Percentiles rank a stretch among this genome's conserved stretches.
Evolutionary conservation across 805 yeast species (phyloP).

Genomic region (Wilhelminamyces savonicus): DNA sequence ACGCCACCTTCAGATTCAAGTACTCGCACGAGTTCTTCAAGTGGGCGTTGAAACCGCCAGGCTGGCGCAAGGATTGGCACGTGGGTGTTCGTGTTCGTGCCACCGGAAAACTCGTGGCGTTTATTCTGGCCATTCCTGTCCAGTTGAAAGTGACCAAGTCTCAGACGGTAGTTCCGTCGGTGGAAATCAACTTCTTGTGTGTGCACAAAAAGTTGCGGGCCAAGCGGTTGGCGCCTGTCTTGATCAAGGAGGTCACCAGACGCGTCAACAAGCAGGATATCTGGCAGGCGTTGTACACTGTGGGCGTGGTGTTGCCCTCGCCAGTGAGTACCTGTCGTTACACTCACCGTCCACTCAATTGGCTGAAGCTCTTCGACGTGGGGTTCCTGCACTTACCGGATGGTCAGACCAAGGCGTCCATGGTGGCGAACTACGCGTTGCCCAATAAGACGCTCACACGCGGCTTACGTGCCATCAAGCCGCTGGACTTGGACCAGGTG

Average conservation of each 20-base stretch:
- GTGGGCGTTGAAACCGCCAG: conserved; percentile 95
- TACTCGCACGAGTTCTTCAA: conserved; percentile 76
- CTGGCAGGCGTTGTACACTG: conserved; percentile 96
- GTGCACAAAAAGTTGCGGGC: conserved; percentile 89
- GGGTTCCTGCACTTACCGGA: conserved; percentile 83
- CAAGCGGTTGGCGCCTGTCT: conserved; percentile 90
- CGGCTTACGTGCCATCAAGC: conserved; percentile 54
- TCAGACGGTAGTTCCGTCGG: conserved; percentile 47
- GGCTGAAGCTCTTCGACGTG: conserved; percentile 84
- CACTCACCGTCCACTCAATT: conserved; percentile 88
- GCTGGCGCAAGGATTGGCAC: conserved; percentile 84
- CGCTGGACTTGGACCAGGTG: conserved; percentile 61
- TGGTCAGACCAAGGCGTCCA: conserved; percentile 56
- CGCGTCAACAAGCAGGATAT: conserved; percentile 77
- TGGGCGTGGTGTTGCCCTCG: conserved; percentile 87
- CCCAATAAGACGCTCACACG: conserved; percentile 42
- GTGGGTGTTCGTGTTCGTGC: conserved; percentile 85
- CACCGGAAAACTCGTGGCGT: conserved; percentile 77
- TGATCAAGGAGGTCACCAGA: conserved; percentile 91
- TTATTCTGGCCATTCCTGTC: conserved; percentile 86
- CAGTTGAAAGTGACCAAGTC: conserved; percentile 52
- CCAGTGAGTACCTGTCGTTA: conserved; percentile 87
- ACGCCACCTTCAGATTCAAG: conserved; percentile 86
- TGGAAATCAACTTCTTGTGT: conserved; percentile 89
- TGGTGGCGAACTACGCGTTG: conserved; percentile 56